Evolutionary conservation across 2,329 filamentous ascomycete species (phyloP).

Genomic region (Neonectria punicea): DNA sequence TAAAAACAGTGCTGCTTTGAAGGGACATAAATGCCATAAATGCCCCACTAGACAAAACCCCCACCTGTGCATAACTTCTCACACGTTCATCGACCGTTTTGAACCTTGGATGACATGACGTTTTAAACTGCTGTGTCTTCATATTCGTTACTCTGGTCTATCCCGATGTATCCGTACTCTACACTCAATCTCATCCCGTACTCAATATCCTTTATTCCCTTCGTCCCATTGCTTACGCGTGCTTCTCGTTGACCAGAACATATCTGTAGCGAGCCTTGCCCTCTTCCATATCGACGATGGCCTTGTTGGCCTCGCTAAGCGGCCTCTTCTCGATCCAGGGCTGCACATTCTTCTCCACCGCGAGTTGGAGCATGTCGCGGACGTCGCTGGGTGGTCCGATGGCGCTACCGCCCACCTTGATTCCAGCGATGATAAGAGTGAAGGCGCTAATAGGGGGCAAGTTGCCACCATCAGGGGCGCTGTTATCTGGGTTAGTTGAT

Average conservation of each 20-base stretch:
- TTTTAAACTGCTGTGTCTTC: conserved; percentile 19
- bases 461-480: conserved; percentile 41
- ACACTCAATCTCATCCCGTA: background rate
- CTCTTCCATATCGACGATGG: conserved; percentile 64
- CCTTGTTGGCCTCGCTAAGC: conserved; percentile 65
- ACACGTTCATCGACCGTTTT: conserved; percentile 2
- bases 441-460: conserved; percentile 21
- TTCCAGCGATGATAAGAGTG: conserved; percentile 5
- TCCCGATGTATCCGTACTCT: background rate
- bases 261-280: conserved; percentile 63
- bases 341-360: conserved; percentile 63
- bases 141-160: background rate
- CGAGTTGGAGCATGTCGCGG: conserved; percentile 67
- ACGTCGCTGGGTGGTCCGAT: conserved; percentile 65
- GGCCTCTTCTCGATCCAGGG: conserved; percentile 65
- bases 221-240: background rate
- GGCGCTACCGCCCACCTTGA: conserved; percentile 46
- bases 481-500: conserved; percentile 11
- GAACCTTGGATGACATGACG: background rate
- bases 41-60: conserved; percentile 5
- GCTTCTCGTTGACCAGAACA: conserved; percentile 43
- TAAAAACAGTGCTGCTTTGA: conserved; percentile 17
- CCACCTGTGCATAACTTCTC: conserved; percentile 19
- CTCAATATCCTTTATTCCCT: background rate
- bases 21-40: background rate